Percentiles rank a stretch among this genome's conserved stretches.
These are phyloP conservation scores for Rhynchosporium agropyri DNA, from an alignment of 2,329 filamentous ascomycete genomes.

Conservation along the genomic window DNA sequence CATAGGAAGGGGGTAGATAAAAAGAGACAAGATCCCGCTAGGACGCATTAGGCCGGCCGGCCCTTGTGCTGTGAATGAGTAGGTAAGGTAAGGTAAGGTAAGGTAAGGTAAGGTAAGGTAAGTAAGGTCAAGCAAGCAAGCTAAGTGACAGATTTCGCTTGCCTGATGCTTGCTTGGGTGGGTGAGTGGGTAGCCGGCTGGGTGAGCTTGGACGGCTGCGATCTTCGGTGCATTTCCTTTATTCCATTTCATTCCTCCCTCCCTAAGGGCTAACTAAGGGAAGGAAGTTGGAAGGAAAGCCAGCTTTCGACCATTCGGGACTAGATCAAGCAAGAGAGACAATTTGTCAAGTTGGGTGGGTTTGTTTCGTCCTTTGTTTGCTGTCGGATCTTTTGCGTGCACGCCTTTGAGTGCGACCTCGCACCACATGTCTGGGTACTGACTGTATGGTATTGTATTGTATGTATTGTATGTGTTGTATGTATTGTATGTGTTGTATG, in stretches of 20 bases:
- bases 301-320: not conserved
- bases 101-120: not conserved
- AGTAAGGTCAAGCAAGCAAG: not conserved
- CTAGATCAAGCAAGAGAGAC: not conserved
- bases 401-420: slow-evolving; percentile 10
- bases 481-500: too few relatives aligned
- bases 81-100: not conserved
- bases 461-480: too few relatives aligned
- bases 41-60: too few relatives aligned
- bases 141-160: too few relatives aligned
- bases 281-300: not conserved
- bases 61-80: too few relatives aligned
- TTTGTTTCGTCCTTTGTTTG: not conserved
- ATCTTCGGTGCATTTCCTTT: not conserved
- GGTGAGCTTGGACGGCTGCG: not conserved
- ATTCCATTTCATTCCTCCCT: slow-evolving; percentile 7
- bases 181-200: not conserved
- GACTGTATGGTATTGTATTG: too few relatives aligned
- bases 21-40: too few relatives aligned
- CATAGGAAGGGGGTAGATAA: too few relatives aligned
- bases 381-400: not conserved
- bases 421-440: not conserved
- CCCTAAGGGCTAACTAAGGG: not conserved
- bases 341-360: not conserved
- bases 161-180: too few relatives aligned